Conservation (phyloP, 495 filamentous ascomycete species). For the Penicillium tannophilum region DNA sequence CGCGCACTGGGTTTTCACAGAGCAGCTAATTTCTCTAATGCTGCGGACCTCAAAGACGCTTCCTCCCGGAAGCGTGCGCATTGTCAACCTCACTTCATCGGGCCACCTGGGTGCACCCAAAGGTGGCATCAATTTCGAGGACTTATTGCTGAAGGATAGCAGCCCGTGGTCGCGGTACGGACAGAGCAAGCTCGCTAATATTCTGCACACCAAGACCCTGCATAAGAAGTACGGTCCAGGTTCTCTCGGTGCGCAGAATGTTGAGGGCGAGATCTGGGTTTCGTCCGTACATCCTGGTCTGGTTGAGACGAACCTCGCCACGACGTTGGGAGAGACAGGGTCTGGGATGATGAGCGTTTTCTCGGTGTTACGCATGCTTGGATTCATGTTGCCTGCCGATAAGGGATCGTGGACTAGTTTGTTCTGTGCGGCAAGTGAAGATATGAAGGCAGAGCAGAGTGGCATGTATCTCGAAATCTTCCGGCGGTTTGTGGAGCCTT, state of each 20-base stretch:
- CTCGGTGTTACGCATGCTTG: slow-evolving; percentile 24
- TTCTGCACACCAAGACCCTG: slow-evolving; percentile 39
- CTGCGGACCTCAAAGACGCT: slow-evolving; percentile 25
- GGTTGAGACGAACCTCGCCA: slow-evolving; percentile 38
- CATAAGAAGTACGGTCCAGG: slow-evolving; percentile 37
- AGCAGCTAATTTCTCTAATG: slow-evolving; percentile 41
- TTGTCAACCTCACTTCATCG: slow-evolving; percentile 41
- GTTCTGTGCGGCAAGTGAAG: slow-evolving; percentile 43
- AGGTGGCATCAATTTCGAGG: slow-evolving; percentile 37
- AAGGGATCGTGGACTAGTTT: slow-evolving; percentile 42
- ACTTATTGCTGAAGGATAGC: slow-evolving; percentile 19
- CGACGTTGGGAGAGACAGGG: slow-evolving; percentile 14
- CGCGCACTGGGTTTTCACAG: slow-evolving; percentile 44
- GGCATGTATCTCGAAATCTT: slow-evolving; percentile 33
- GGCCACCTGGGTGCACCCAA: slow-evolving; percentile 38
- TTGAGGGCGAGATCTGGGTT: slow-evolving; percentile 40
- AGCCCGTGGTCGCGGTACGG: slow-evolving; percentile 41
- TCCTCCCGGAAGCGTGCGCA: slow-evolving; percentile 33
- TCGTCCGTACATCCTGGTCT: slow-evolving; percentile 48
- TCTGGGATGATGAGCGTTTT: slow-evolving; percentile 23
- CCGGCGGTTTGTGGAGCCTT: slow-evolving; percentile 31
- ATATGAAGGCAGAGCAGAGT: slow-evolving; percentile 40
- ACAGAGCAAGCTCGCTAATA: slow-evolving; percentile 48
- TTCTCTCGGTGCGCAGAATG: slow-evolving; percentile 25
- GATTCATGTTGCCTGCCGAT: slow-evolving; percentile 30